These are phyloP conservation scores for Schizothecium vesticola DNA, from an alignment of 495 filamentous ascomycete species.

Conservation along the genomic window DNA sequence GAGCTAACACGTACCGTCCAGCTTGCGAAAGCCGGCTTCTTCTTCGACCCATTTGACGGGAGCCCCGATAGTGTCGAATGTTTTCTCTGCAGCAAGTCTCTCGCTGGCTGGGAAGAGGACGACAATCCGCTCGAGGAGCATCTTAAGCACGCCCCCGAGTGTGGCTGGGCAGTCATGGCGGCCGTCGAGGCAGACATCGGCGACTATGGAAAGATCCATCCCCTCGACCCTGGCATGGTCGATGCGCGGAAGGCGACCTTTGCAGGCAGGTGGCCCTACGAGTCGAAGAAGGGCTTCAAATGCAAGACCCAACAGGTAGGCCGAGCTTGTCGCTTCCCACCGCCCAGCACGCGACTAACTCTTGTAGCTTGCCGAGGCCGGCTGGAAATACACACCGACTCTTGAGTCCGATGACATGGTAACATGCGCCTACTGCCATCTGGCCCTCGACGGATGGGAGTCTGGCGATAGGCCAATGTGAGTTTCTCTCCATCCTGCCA, in stretches of 20 bases:
- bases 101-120: slow-evolving; percentile 84
- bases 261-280: slow-evolving; percentile 75
- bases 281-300: slow-evolving; percentile 78
- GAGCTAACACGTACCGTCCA: slow-evolving; percentile 30
- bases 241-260: slow-evolving; percentile 81
- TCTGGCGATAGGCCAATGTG: slow-evolving; percentile 81
- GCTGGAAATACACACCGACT: slow-evolving; percentile 88
- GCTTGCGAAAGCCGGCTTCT: slow-evolving; percentile 89
- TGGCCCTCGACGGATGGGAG: slow-evolving; percentile 89
- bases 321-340: background rate
- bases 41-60: slow-evolving; percentile 66
- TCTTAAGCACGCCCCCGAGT: slow-evolving; percentile 69
- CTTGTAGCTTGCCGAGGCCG: slow-evolving; percentile 75
- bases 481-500: slow-evolving; percentile 29
- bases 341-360: slow-evolving; percentile 19
- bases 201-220: slow-evolving; percentile 64
- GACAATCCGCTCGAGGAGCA: slow-evolving; percentile 82
- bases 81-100: slow-evolving; percentile 70
- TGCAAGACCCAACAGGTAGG: slow-evolving; percentile 81
- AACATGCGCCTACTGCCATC: slow-evolving; percentile 79
- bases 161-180: slow-evolving; percentile 82
- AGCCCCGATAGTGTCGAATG: slow-evolving; percentile 85
- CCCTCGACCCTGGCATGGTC: slow-evolving; percentile 59
- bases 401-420: slow-evolving; percentile 76
- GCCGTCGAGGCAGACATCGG: slow-evolving; percentile 62